These are phyloP conservation scores for Pythium chondricola DNA, from an alignment of 352 stramenopile genomes.

Conservation along the genomic window DNA sequence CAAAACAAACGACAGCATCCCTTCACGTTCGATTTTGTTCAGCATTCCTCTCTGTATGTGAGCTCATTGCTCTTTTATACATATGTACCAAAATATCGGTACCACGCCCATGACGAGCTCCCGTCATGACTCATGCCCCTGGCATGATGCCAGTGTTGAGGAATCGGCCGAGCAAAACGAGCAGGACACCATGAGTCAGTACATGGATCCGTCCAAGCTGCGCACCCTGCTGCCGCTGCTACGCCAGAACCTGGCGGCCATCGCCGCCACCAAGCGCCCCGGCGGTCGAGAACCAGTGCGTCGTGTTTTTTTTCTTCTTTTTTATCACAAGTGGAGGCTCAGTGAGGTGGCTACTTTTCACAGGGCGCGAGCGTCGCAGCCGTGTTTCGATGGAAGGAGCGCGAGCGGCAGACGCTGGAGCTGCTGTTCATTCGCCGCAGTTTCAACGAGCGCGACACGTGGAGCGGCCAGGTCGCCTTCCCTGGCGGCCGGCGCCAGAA, in stretches of 20 bases:
- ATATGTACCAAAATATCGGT: too few species aligned
- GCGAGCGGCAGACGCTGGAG: constrained; percentile 53
- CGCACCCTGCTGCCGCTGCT: constrained; percentile 44
- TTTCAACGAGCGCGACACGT: constrained; percentile 69
- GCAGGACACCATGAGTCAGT: constrained; percentile 27
- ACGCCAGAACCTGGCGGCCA: constrained; percentile 42
- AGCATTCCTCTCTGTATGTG: too few species aligned
- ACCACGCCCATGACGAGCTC: too few species aligned
- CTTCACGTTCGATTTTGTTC: too few species aligned
- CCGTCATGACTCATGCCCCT: too few species aligned
- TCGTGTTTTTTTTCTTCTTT: neutral
- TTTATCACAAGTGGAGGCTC: neutral
- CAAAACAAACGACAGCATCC: too few species aligned
- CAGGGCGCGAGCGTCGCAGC: constrained; percentile 73
- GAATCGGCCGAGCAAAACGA: too few species aligned
- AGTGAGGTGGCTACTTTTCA: neutral
- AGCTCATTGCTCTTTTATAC: too few species aligned
- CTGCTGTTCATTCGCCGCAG: constrained; percentile 71
- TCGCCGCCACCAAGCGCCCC: constrained; percentile 22
- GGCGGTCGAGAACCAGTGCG: constrained; percentile 26
- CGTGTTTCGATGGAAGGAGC: constrained; percentile 75
- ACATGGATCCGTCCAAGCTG: constrained; percentile 38
- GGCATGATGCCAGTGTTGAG: too few species aligned
- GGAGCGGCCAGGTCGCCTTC: constrained; percentile 82
- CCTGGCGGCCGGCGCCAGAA: constrained; percentile 66